Conservation (phyloP, 306 rosid genomes). For the Quercus mongolica region DNA sequence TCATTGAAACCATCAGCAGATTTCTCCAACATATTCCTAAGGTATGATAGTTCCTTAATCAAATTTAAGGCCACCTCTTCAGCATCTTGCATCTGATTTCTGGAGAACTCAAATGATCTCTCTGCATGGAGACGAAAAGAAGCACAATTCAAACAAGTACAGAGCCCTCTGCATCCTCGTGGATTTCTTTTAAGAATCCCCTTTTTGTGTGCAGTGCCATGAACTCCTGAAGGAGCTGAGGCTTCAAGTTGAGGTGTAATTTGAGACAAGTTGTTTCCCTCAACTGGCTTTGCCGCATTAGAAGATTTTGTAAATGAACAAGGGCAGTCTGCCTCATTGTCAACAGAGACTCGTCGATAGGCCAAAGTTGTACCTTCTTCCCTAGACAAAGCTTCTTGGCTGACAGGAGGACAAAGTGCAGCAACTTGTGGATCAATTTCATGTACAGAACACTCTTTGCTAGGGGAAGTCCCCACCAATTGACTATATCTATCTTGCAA, state of each 20-base stretch:
- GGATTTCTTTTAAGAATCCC: constrained; percentile 75
- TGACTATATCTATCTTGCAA: constrained; percentile 19
- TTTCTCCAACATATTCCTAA: constrained; percentile 48
- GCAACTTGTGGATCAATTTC: constrained; percentile 23
- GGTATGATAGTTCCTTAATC: constrained; percentile 54
- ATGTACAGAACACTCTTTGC: constrained; percentile 10
- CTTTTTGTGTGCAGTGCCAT: constrained; percentile 18
- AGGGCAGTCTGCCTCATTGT: constrained; percentile 20
- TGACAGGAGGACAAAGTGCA: constrained; percentile 10
- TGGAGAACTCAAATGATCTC: constrained; percentile 88
- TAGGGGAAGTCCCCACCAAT: constrained; percentile 23
- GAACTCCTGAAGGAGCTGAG: constrained; percentile 15
- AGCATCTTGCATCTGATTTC: constrained; percentile 68
- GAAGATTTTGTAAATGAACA: constrained; percentile 15
- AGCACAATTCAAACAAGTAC: constrained; percentile 80
- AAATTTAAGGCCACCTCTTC: constrained; percentile 68
- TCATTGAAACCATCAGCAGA: constrained; percentile 25
- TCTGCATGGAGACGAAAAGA: constrained; percentile 82
- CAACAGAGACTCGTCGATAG: constrained; percentile 4
- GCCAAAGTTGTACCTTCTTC: constrained; percentile 24
- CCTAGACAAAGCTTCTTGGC: constrained; percentile 12
- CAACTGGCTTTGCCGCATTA: constrained; percentile 24
- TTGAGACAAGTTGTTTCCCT: constrained; percentile 20
- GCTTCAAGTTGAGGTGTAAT: constrained; percentile 19
- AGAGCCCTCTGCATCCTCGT: constrained; percentile 87